phyloP scores from a whole-genome alignment of 1,139 yeast genomes.

The Blastobotrys niveus region DNA sequence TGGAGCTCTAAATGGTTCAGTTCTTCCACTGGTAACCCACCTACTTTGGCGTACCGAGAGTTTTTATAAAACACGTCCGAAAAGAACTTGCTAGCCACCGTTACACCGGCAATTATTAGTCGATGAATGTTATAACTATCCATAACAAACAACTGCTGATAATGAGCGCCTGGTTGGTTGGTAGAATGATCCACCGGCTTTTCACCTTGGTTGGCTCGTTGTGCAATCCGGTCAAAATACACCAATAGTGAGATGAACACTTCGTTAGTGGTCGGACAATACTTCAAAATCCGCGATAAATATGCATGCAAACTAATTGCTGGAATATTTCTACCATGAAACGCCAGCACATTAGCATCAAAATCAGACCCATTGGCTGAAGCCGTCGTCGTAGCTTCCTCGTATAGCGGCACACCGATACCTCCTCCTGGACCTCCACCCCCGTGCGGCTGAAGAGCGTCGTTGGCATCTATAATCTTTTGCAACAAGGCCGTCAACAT shows the following conservation, averaged over 20 bases:
- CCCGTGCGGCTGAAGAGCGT: slow-evolving; percentile 69
- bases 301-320: slow-evolving; percentile 89
- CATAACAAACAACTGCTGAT: slow-evolving; percentile 72
- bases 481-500: slow-evolving; percentile 83
- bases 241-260: slow-evolving; percentile 85
- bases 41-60: slow-evolving; percentile 93
- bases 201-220: slow-evolving; percentile 47
- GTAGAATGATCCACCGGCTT: background rate
- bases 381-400: background rate
- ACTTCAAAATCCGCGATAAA: slow-evolving; percentile 80
- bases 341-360: slow-evolving; percentile 74
- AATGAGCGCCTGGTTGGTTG: slow-evolving; percentile 5
- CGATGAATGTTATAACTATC: slow-evolving; percentile 95
- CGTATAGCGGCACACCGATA: slow-evolving; percentile 10
- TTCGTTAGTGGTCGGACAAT: slow-evolving; percentile 97
- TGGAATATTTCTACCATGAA: slow-evolving; percentile 94
- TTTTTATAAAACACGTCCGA: slow-evolving; percentile 95
- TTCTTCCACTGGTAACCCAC: slow-evolving; percentile 93
- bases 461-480: slow-evolving; percentile 90
- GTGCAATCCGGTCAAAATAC: slow-evolving; percentile 90
- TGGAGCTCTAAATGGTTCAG: slow-evolving; percentile 88
- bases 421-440: slow-evolving; percentile 36
- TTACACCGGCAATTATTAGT: slow-evolving; percentile 89
- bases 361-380: slow-evolving; percentile 31
- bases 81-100: slow-evolving; percentile 92